Base-by-base conservation (phyloP, 495 filamentous ascomycete species). In the Penicillium argentinense region DNA sequence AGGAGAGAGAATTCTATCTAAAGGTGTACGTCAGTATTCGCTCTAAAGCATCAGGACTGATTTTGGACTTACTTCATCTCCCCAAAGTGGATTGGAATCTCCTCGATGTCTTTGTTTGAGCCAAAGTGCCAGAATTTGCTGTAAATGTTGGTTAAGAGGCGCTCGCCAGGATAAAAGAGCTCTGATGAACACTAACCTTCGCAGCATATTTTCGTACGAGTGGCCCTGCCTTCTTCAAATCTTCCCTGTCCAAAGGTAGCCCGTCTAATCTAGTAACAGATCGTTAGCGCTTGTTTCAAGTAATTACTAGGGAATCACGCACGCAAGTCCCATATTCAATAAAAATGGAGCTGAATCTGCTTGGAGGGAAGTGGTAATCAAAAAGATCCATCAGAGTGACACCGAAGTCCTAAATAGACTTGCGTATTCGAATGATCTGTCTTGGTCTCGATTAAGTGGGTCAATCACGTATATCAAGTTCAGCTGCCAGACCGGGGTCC, bases 11-110 rank as follows among this genome's bases (percentile, higher is more conserved):
- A 47, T 27, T 47, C 44, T 27, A 47, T 38, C 44, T 47, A 7
- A 28, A 26, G 11, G 25, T 26, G 9, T 61, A 77, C 6, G 80
- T 78, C 62, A 76, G 57, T 19, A n/a, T n/a, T n/a, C n/a, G n/a
- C n/a, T n/a, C n/a, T n/a, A n/a, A n/a, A n/a, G n/a, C n/a, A n/a
- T n/a, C n/a, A n/a, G n/a, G n/a, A n/a, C n/a, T n/a, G n/a, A n/a
- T n/a, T n/a, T n/a, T n/a, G n/a, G n/a, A 5, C 25, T 5, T 26
- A 26, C 25, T 11, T 26, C 25, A 26, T 26, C 25, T 26, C 25
- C 25, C 25, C 25, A 26, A 5, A 26, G 11, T 26, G 25, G 25
- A 26, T 26, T 11, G 5, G 11, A 5, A 5, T 26, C 25, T 5
- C 5, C 11, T 5, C 25, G 25, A 11, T 26, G 5, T 11, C 11